Evolutionary conservation across 192 early-diverging fungal species (phyloP).

Genomic region (Coemansia sp.): DNA sequence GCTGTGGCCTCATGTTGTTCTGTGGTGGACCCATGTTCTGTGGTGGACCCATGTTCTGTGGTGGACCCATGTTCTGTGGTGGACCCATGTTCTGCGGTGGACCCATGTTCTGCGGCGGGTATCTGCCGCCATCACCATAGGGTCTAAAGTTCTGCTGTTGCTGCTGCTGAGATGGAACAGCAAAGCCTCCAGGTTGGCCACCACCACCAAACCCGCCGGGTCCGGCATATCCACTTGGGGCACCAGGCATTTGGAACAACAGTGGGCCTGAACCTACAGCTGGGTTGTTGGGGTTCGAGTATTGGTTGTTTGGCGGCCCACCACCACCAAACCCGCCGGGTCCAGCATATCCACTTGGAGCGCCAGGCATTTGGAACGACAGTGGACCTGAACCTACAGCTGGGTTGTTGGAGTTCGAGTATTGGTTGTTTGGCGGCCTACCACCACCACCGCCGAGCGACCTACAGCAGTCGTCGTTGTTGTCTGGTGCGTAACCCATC

Average conservation of each 20-base stretch:
- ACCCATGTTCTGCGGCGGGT: not conserved
- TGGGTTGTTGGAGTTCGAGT: conserved; percentile 30
- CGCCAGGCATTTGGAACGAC: conserved; percentile 29
- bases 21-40: conserved; percentile 11
- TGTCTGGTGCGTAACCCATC: not conserved
- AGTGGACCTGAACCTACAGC: conserved; percentile 27
- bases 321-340: conserved; percentile 18
- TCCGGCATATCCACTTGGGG: conserved; percentile 13
- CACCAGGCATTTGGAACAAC: conserved; percentile 29
- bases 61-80: conserved; percentile 4
- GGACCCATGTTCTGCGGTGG: conserved; percentile 8
- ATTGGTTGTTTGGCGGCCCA: conserved; percentile 10
- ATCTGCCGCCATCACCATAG: not conserved
- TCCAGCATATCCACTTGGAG: conserved; percentile 13
- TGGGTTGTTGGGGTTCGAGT: conserved; percentile 30
- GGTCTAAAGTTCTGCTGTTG: too few species aligned
- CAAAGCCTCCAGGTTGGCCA: conserved; percentile 23
- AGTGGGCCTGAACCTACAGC: conserved; percentile 27
- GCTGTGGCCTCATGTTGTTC: conserved; percentile 6
- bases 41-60: not conserved
- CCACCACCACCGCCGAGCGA: conserved; percentile 8
- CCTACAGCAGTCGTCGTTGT: not conserved
- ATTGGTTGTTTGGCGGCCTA: conserved; percentile 10
- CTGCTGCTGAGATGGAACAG: not conserved
- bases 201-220: conserved; percentile 19